Evolutionary conservation across 768 basidiomycete genomes (phyloP).

Genomic region (Tulasnella sp.): DNA sequence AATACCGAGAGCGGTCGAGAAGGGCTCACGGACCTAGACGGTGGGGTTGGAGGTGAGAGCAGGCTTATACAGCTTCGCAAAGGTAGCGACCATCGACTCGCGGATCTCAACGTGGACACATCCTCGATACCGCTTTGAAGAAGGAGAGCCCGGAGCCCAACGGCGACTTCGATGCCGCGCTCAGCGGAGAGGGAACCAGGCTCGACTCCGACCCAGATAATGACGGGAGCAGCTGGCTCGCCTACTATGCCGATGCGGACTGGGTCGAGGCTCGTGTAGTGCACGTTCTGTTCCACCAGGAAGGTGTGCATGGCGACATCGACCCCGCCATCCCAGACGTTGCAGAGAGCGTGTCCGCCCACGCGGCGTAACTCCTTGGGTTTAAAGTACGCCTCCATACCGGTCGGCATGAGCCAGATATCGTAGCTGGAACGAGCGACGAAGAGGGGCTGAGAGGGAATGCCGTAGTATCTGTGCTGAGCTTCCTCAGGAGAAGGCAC

Average conservation of each 20-base stretch:
- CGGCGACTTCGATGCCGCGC: not conserved
- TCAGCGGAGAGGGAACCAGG: not conserved
- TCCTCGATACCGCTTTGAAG: slow-evolving; percentile 1
- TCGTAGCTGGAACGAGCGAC: slow-evolving; percentile 25
- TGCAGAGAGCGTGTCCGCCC: slow-evolving; percentile 19
- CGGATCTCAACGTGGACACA: slow-evolving; percentile 2
- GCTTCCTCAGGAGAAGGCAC: slow-evolving; percentile 19
- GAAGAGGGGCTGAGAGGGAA: slow-evolving; percentile 27
- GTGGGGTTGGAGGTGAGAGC: not conserved
- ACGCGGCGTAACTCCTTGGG: slow-evolving; percentile 25
- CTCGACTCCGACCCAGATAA: not conserved
- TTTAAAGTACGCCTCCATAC: slow-evolving; percentile 23
- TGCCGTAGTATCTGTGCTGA: slow-evolving; percentile 25
- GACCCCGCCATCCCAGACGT: slow-evolving; percentile 10
- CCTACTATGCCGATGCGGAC: not conserved
- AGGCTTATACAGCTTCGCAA: not conserved
- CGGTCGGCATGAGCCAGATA: slow-evolving; percentile 23
- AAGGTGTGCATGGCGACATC: not conserved
- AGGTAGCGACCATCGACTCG: not conserved
- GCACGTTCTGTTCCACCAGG: not conserved
- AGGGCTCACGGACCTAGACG: not conserved
- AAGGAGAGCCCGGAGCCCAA: not conserved
- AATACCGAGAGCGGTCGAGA: slow-evolving; percentile 8
- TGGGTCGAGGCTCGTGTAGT: not conserved
- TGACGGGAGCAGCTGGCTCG: not conserved